These are phyloP conservation scores for Paramecium bursaria DNA, from an alignment of 73 alveolate species.

Conservation along the genomic window DNA sequence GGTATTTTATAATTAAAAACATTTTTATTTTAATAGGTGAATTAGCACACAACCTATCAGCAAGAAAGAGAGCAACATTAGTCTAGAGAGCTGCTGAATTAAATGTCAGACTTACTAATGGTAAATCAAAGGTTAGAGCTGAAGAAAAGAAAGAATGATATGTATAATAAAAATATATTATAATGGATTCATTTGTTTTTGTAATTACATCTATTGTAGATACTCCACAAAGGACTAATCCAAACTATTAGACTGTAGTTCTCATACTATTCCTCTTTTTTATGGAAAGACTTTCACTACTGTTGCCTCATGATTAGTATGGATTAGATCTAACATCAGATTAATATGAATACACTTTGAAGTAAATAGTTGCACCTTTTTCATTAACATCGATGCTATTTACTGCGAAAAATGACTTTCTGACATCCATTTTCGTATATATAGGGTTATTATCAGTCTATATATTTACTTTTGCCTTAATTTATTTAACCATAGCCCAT, in stretches of 20 bases:
- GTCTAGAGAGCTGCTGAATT: conserved; percentile 98
- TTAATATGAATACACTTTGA: not conserved
- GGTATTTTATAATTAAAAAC: too few species aligned
- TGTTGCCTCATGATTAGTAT: not conserved
- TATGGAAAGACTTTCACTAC: not conserved
- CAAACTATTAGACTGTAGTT: not conserved
- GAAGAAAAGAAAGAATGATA: conserved; percentile 73
- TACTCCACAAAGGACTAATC: not conserved
- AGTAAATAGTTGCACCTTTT: not conserved
- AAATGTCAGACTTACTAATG: conserved; percentile 94
- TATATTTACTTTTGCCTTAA: too few species aligned
- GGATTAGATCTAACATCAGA: not conserved
- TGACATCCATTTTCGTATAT: too few species aligned
- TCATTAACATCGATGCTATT: not conserved
- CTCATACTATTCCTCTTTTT: not conserved
- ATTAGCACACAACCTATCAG: conserved; percentile 93
- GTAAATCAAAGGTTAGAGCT: conserved; percentile 87
- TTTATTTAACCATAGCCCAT: not conserved
- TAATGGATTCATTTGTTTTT: not conserved
- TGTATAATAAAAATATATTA: not conserved
- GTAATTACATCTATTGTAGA: not conserved
- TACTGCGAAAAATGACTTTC: not conserved
- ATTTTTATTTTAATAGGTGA: too few species aligned
- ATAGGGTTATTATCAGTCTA: not conserved
- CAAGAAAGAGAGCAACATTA: conserved; percentile 90